phyloP scores from a whole-genome alignment of 306 rosid species.

The Cucumis melo region DNA sequence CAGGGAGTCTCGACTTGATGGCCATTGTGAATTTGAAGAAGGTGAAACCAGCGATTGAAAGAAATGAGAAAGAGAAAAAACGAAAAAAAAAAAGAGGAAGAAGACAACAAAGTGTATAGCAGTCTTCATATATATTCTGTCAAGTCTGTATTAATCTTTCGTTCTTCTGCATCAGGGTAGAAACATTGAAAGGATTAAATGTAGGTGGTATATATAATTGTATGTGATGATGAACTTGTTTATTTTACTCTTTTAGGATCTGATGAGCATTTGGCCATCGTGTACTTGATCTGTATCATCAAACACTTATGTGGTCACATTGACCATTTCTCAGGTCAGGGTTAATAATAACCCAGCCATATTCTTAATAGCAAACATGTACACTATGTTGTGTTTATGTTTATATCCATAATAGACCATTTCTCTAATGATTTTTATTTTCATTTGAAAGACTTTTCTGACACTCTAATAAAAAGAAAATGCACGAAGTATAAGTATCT shows the following conservation, averaged over 20 bases:
- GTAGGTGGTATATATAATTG: background rate
- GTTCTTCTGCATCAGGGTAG: background rate
- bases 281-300: background rate
- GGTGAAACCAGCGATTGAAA: background rate
- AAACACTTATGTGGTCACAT: background rate
- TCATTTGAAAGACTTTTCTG: no score
- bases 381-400: background rate
- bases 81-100: background rate
- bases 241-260: background rate
- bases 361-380: background rate
- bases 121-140: background rate
- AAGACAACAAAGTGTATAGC: background rate
- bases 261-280: background rate
- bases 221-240: background rate
- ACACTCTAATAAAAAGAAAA: no score
- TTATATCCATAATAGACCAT: background rate
- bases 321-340: background rate
- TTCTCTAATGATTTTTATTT: no score
- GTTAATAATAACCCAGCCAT: background rate
- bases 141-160: background rate
- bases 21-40: background rate
- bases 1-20: conserved; percentile 2
- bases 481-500: no score
- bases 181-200: background rate
- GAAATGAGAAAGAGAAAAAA: background rate